Evolutionary conservation across 108 stramenopile species (phyloP), one percentile per base, ranked within the genome.

Genomic region (Aurantiochytrium sp.): DNA sequence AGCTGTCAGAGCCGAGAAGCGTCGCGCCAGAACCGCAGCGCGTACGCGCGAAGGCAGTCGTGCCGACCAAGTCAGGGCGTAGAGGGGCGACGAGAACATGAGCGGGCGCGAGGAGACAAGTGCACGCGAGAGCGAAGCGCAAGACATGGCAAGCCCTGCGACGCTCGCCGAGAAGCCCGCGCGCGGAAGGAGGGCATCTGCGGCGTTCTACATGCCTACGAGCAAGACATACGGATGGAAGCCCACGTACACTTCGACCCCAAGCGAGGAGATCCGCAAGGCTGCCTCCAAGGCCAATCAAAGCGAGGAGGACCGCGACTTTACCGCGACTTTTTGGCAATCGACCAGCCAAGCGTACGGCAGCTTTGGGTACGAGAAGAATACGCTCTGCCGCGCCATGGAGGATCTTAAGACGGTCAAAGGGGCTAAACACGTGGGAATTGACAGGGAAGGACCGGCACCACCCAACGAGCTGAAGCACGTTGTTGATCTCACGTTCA

Each of bases 351-450:
- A 48, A 12, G 39, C 73, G 73, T 81, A 81, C 39, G 73, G 73
- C 21, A 27, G 42, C 73, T 81, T 81, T 48, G 73, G 73, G 32
- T 81, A 27, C 73, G 73, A 81, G 4, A 81, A 81, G 45, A 81
- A 81, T 24, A 81, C 42, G 27, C 32, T 81, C 19, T 81, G 73
- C 4, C 6, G 8, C 24, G 73, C 73, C 8, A 48, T 81, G 39
- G 73, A 81, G 2, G 73, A 81, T 1, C 30, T 81, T 5, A 41
- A 81, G 30, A 21, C 39, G 15, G 73, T 81, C 73, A 81, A 41
- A 12, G 45, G 21, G 45, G 73, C 73, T 5, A 81, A 81, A 42
- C 73, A 81, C 32, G 73, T 81, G 6, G 12, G 1, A 0, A 15
- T 6, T 8, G 24, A 65, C 34, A 10, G 59, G 8, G 59, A 65